A percentile compares a stretch with the other conserved stretches of the same genome.
Evolutionary conservation across 31 red algal species (phyloP).

Genomic region (Porphyra umbilicalis): DNA sequence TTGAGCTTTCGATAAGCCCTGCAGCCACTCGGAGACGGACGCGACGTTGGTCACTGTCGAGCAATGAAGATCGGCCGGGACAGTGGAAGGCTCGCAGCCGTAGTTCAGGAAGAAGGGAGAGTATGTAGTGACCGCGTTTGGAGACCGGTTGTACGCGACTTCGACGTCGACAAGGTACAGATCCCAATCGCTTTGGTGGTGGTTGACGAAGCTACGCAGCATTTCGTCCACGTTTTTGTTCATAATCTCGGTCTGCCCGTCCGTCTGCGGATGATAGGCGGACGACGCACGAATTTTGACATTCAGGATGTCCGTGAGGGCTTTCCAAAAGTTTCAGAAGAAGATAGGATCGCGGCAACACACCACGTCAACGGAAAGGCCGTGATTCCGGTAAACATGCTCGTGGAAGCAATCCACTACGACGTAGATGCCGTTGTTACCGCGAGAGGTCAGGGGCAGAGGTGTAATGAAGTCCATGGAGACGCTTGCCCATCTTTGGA

Average conservation of each 20-base stretch:
- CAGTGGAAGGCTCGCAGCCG: constrained; percentile 6
- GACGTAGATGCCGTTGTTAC: not conserved
- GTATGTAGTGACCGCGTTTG: constrained; percentile 15
- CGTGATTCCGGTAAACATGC: constrained; percentile 9
- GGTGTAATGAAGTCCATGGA: not conserved
- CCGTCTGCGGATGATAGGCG: constrained; percentile 40
- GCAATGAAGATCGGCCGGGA: not conserved
- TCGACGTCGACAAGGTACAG: constrained; percentile 24
- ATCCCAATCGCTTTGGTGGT: constrained; percentile 32
- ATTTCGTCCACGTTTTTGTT: constrained; percentile 33
- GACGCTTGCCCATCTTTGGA: not conserved
- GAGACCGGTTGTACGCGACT: constrained; percentile 34
- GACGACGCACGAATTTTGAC: constrained; percentile 26
- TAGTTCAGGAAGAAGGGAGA: constrained; percentile 28
- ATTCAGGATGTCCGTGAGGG: constrained; percentile 19
- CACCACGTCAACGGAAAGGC: constrained; percentile 25
- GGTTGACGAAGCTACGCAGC: constrained; percentile 13
- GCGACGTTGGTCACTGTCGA: not conserved
- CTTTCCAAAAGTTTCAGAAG: constrained; percentile 23
- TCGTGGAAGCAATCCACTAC: not conserved
- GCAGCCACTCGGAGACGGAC: not conserved
- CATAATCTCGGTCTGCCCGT: constrained; percentile 28
- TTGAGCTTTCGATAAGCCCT: not conserved
- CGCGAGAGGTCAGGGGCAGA: not conserved
- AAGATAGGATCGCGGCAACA: constrained; percentile 35